A percentile compares a stretch with the other conserved stretches of the same genome.
These are phyloP conservation scores for Macrolepiota fuliginosa DNA, from an alignment of 768 basidiomycete species.

Conservation along the genomic window DNA sequence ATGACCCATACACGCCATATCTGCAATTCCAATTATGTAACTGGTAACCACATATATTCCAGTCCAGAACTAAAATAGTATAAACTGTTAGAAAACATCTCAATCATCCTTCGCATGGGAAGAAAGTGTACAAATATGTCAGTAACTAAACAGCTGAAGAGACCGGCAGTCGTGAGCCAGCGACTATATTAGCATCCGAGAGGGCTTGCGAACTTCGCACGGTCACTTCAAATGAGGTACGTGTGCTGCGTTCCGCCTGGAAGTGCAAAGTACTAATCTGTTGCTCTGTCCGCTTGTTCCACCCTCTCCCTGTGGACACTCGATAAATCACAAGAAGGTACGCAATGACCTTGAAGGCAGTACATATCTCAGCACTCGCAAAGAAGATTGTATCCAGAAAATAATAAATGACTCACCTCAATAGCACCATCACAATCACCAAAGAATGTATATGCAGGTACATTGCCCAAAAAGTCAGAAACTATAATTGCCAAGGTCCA, in stretches of 20 bases:
- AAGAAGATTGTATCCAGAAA: not conserved
- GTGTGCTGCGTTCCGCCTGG: not conserved
- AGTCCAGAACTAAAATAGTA: too few relatives aligned
- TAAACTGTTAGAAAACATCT: too few relatives aligned
- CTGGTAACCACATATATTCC: too few relatives aligned
- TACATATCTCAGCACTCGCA: not conserved
- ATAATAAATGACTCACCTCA: not conserved
- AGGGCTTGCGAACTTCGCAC: not conserved
- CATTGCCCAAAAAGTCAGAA: not conserved
- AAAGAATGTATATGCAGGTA: not conserved
- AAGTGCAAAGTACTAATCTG: not conserved
- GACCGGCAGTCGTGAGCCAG: not conserved
- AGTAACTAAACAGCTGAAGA: not conserved
- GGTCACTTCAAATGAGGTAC: not conserved
- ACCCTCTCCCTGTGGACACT: not conserved
- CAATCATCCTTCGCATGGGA: too few relatives aligned
- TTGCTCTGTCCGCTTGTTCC: not conserved
- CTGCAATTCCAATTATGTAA: too few relatives aligned
- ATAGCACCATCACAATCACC: not conserved
- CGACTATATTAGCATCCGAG: not conserved
- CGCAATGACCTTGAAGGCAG: not conserved
- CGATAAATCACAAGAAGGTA: not conserved
- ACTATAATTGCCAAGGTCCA: not conserved
- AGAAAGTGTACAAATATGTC: too few relatives aligned
- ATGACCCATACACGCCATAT: too few relatives aligned